A percentile compares a stretch with the other conserved stretches of the same genome.
phyloP scores from a whole-genome alignment of 108 stramenopile genomes.

The Skeletonema marinoi region DNA sequence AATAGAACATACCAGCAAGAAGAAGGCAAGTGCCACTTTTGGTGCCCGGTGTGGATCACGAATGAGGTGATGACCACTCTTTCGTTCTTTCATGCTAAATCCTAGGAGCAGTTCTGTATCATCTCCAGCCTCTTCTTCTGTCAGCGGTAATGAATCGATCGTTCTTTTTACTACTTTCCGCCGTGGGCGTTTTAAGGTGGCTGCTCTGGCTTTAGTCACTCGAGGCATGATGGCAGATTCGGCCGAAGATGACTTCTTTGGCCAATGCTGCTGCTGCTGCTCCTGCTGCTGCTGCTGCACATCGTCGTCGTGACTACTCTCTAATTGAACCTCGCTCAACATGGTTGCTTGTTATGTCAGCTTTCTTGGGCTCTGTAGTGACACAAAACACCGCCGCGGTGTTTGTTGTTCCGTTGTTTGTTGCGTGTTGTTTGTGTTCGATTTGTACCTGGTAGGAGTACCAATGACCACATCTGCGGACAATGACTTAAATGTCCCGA shows the following conservation, averaged over 20 bases:
- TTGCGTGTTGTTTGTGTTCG: no score
- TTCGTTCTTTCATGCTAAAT: neutral
- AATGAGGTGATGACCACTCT: neutral
- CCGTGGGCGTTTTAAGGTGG: slow-evolving; percentile 22
- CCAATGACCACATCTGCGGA: no score
- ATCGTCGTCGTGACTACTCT: neutral
- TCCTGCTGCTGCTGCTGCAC: neutral
- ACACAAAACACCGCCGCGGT: no score
- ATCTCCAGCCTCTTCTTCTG: slow-evolving; percentile 11
- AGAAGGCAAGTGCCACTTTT: slow-evolving; percentile 23
- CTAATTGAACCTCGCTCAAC: neutral
- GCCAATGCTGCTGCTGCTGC: neutral
- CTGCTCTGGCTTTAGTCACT: neutral
- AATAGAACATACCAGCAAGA: slow-evolving; percentile 21
- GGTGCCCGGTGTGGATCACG: slow-evolving; percentile 30
- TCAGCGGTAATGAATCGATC: slow-evolving; percentile 4
- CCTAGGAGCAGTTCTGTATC: slow-evolving; percentile 15
- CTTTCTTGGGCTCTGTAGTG: no score
- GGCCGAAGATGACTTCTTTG: neutral
- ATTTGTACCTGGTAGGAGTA: no score
- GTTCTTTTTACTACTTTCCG: slow-evolving; percentile 20
- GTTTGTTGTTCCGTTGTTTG: no score
- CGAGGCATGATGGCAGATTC: neutral
- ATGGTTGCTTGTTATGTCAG: neutral
- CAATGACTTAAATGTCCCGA: no score